Evolutionary conservation across 2,329 filamentous ascomycete species (phyloP).

Genomic region (Dactylellina parvicollis): DNA sequence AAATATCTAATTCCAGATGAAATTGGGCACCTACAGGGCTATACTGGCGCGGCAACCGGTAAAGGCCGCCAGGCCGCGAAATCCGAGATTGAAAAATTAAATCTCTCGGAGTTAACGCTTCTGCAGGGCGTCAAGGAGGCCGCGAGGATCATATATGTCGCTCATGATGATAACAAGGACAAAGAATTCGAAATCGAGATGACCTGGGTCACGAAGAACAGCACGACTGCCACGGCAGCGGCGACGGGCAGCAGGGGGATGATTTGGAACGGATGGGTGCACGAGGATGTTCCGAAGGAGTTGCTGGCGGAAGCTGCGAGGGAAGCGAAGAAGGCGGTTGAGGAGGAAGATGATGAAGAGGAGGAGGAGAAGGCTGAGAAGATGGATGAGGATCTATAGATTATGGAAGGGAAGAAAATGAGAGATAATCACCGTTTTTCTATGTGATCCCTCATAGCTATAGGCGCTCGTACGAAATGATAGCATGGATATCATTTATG

Average conservation of each 20-base stretch:
- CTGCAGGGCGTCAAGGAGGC: constrained; percentile 94
- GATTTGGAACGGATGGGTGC: constrained; percentile 74
- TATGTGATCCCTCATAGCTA: neutral
- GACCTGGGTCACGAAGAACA: constrained; percentile 88
- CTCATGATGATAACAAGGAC: constrained; percentile 98
- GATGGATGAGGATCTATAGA: constrained; percentile 80
- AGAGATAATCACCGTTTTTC: neutral
- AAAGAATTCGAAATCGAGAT: constrained; percentile 99
- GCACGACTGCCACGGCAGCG: constrained; percentile 75
- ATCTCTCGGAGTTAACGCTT: constrained; percentile 81
- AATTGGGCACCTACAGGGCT: constrained; percentile 68
- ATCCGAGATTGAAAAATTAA: constrained; percentile 97
- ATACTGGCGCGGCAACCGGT: constrained; percentile 96
- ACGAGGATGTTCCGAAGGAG: constrained; percentile 92
- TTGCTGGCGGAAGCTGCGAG: constrained; percentile 90
- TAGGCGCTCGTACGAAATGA: neutral
- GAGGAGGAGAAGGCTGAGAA: constrained; percentile 68
- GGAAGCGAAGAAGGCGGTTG: constrained; percentile 87
- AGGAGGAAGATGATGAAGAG: constrained; percentile 85
- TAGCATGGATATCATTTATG: neutral
- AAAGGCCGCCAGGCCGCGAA: constrained; percentile 97
- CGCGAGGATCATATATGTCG: constrained; percentile 94
- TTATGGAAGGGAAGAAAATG: neutral
- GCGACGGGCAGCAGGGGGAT: constrained; percentile 46
- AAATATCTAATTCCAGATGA: neutral